phyloP scores from a whole-genome alignment of 73 alveolate genomes.

The Urostyla sp. region DNA sequence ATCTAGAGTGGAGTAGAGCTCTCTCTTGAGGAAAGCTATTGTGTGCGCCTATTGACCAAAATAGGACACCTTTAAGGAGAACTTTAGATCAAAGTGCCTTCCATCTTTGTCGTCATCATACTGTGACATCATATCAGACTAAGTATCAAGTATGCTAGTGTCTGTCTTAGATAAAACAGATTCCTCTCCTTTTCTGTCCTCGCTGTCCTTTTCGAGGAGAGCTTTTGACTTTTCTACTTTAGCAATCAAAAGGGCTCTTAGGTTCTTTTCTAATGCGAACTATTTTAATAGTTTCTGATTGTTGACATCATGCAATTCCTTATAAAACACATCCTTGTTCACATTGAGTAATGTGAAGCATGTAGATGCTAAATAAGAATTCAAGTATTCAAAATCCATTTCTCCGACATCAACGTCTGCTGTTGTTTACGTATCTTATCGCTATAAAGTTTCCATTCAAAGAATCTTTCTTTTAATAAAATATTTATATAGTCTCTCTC shows the following conservation, averaged over 20 bases:
- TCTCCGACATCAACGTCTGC: constrained; percentile 46
- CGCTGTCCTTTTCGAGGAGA: constrained; percentile 30
- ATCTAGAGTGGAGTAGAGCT: constrained; percentile 53
- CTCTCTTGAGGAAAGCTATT: constrained; percentile 74
- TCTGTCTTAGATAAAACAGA: not conserved
- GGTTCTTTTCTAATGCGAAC: constrained; percentile 54
- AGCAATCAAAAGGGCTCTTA: constrained; percentile 57
- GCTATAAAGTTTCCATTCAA: too few relatives aligned
- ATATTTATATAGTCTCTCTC: too few relatives aligned
- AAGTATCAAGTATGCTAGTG: not conserved
- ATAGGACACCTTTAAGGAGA: constrained; percentile 39
- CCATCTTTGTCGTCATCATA: not conserved
- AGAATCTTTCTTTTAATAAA: too few relatives aligned
- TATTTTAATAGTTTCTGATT: constrained; percentile 34
- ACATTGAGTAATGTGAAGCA: constrained; percentile 63
- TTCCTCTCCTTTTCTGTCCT: not conserved
- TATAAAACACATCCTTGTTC: constrained; percentile 59
- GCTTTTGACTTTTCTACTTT: constrained; percentile 55
- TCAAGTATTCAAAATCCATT: constrained; percentile 59
- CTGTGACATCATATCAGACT: not conserved
- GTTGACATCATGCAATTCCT: constrained; percentile 57
- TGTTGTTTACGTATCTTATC: too few relatives aligned
- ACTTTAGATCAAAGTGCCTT: constrained; percentile 44
- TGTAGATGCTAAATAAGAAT: constrained; percentile 53
- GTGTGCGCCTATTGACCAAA: constrained; percentile 54